Evolutionary conservation across 495 filamentous ascomycete species (phyloP).

Genomic region (Trichoderma asperelloides): DNA sequence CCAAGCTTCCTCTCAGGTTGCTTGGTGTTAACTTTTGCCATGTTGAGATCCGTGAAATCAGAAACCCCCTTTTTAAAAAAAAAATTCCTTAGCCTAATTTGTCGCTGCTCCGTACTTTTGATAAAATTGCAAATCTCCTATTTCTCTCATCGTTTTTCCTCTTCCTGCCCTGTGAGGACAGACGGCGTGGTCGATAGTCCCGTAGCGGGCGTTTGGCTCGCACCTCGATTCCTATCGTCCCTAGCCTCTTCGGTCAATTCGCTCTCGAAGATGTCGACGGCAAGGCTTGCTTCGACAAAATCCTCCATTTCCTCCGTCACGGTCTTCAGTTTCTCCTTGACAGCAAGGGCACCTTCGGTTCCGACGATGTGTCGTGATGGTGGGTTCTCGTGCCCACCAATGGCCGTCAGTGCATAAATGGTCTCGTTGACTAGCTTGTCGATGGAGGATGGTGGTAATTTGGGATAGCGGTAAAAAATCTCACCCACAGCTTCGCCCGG

Average conservation of each 20-base stretch:
- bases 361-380: slow-evolving; percentile 92
- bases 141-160: neutral
- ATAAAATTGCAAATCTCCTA: neutral
- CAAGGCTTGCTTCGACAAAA: slow-evolving; percentile 81
- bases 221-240: slow-evolving; percentile 20
- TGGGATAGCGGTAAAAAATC: slow-evolving; percentile 63
- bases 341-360: slow-evolving; percentile 75
- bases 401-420: slow-evolving; percentile 82
- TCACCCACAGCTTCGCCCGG: slow-evolving; percentile 27
- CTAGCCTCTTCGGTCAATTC: slow-evolving; percentile 39
- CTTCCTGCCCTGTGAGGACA: neutral
- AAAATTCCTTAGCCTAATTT: neutral
- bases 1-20: neutral
- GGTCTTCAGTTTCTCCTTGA: slow-evolving; percentile 95
- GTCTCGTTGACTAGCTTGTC: slow-evolving; percentile 73
- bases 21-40: no score
- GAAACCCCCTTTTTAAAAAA: neutral
- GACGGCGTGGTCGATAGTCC: neutral
- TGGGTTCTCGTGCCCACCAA: slow-evolving; percentile 92
- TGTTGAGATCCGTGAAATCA: no score
- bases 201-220: neutral
- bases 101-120: neutral
- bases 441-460: slow-evolving; percentile 53
- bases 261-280: slow-evolving; percentile 64
- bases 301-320: slow-evolving; percentile 94